Evolutionary conservation across 768 basidiomycete species (phyloP), one percentile per base, ranked within the genome.

Genomic region (Chlorophyllum brunneum): DNA sequence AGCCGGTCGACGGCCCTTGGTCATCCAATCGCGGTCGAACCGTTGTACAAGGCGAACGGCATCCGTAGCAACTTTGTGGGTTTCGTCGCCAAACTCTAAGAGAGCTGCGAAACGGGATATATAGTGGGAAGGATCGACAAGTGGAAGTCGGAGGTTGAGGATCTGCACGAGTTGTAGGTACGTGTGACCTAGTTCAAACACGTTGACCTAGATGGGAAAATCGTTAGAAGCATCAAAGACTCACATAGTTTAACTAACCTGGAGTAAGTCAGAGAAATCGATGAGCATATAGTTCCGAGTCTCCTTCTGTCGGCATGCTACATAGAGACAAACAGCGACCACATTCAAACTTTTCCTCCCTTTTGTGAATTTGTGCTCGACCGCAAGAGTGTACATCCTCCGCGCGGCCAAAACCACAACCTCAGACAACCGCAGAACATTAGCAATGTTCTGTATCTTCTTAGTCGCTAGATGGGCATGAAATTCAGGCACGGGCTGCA

Each of bases 1-100:
- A 0, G 97, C 93, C 0, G 97, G 97, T 5, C 97, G 82, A 18
- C 97, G 84, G 11, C 97, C 97, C 33, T 86, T 86, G 11, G 91
- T 87, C 81, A 99, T 95, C 97, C 97, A 99, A 68, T 98, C 97
- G 22, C 92, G 80, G 63, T 92, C 87, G 69, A 98, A 98, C 27
- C 97, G 73, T 54, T 89, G 85, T 29, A 98, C 93, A 40, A 98
- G 87, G 6, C 94, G 88, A 3, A 90, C 83, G 6, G 97, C 97
- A 63, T 99, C 97, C 3, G 86, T 83, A 1, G 95, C 93, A 4
- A 99, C 93, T 54, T 81, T 84, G 60, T 89, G 83, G 1, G 92
- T 94, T 64, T 95, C 93, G 41, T 95, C 93, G 3, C 95, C 95
- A 59, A 99, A 98, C 66, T 97, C 95, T 42, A 99, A 86, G 7